Base-by-base conservation (phyloP, 2,329 filamentous ascomycete genomes). In the Cadophora sp. region DNA sequence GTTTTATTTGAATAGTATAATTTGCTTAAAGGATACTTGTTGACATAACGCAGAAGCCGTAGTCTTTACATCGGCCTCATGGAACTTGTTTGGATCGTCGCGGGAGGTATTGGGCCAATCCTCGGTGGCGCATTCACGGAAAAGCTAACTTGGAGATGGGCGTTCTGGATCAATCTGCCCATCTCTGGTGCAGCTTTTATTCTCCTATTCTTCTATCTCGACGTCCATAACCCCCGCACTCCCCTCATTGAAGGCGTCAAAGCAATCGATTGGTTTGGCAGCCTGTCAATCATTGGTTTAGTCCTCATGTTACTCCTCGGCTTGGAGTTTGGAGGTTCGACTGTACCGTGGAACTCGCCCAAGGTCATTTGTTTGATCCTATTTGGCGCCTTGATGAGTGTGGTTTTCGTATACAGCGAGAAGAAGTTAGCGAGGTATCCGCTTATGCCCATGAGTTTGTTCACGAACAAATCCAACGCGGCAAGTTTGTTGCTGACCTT, bases 261-360 rank as follows among this genome's bases (percentile, higher is more conserved):
- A 68, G 86, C 86, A 0, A 80, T 87, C 24, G 85, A 87, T 71
- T 87, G 84, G 84, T 70, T 81, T 14, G 91, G 91, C 0, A 87
- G 85, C 0, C 53, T 90, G 14, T 69, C 66, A 30, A 87, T 96
- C 76, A 85, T 95, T 30, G 91, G 89, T 50, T 91, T 90, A 20
- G 93, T 91, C 0, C 82, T 96, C 41, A 94, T 96, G 90, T 83
- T 96, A 72, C 86, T 97, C 3, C 87, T 97, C 53, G 94, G 93
- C 1, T 85, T 97, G 8, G 90, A 96, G 73, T 92, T 94, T 70
- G 94, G 93, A 62, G 93, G 92, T 58, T 85, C 91, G 59, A 83
- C 83, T 41, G 87, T 87, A 70, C 89, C 39, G 18, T 97, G 93
- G 93, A 79, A 81, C 62, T 94, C 91, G 0, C 83, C 91, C 1